A percentile compares a stretch with the other conserved stretches of the same genome.
These are phyloP conservation scores for Pycnococcus provasolii DNA, from an alignment of 139 green algal genomes.

Conservation along the genomic window DNA sequence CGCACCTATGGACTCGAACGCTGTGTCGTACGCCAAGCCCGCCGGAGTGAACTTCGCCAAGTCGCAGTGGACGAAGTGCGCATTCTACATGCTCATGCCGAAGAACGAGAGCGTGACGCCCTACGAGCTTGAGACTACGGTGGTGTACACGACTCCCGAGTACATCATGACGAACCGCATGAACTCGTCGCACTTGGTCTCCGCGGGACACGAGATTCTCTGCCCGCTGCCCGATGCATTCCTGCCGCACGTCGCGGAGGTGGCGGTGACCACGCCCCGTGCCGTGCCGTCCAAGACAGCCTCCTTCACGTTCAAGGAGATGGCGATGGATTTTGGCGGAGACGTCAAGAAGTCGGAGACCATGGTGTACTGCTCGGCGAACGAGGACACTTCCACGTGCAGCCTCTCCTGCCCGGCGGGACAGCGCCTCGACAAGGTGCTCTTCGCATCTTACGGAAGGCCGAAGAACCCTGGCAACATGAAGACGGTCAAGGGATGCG, in stretches of 20 bases:
- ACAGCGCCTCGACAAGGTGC: constrained; percentile 22
- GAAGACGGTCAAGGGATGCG: constrained; percentile 12
- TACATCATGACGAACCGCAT: background rate
- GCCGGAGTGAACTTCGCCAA: constrained; percentile 25
- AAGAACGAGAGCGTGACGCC: no score
- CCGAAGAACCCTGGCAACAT: constrained; percentile 14
- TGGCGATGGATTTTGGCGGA: constrained; percentile 14
- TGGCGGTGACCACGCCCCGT: background rate
- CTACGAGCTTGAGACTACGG: no score
- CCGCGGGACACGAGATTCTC: no score
- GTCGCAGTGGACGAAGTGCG: constrained; percentile 7
- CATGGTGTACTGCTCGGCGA: constrained; percentile 1
- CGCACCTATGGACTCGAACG: no score
- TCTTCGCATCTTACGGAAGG: constrained; percentile 19
- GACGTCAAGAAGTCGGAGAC: constrained; percentile 1
- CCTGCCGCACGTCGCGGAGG: background rate
- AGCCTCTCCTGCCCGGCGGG: constrained; percentile 21
- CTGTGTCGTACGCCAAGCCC: no score
- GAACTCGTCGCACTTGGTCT: no score
- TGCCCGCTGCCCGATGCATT: no score
- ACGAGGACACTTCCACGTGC: constrained; percentile 2
- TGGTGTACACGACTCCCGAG: background rate
- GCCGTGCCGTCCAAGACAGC: background rate
- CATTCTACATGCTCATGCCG: background rate
- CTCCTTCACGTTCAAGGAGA: background rate